These are phyloP conservation scores for Cyamopsis tetragonoloba DNA, from an alignment of 306 rosid genomes.

Conservation along the genomic window DNA sequence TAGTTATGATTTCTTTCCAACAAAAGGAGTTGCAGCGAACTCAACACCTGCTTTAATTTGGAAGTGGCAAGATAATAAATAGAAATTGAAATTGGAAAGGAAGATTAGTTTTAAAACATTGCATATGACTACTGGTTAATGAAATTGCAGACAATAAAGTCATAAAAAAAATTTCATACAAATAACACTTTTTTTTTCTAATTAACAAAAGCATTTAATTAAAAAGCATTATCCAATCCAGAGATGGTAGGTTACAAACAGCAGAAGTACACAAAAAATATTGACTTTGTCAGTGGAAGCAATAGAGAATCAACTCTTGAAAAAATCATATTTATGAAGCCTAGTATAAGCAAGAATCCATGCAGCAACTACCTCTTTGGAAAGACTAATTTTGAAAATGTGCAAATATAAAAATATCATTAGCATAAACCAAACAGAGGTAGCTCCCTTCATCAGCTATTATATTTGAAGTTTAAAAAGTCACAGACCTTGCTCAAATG, in stretches of 20 bases:
- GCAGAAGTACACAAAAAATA: not conserved
- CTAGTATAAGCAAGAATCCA: not conserved
- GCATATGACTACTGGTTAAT: not conserved
- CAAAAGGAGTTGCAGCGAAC: not conserved
- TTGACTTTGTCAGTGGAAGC: not conserved
- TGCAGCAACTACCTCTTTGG: not conserved
- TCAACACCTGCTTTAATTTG: not conserved
- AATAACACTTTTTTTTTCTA: too few relatives aligned
- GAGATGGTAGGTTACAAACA: not conserved
- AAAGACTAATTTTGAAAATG: not conserved
- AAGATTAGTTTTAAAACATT: not conserved
- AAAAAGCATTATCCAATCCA: not conserved
- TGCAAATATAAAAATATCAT: not conserved
- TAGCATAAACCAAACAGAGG: not conserved
- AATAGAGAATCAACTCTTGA: not conserved
- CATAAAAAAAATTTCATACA: too few relatives aligned
- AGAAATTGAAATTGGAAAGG: not conserved
- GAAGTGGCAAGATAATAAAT: not conserved
- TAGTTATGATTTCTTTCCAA: slow-evolving; percentile 1
- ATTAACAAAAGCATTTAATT: too few relatives aligned
- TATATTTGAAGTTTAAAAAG: slow-evolving; percentile 14
- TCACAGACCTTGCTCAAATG: slow-evolving; percentile 80
- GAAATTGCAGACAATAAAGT: not conserved
- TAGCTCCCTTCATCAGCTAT: not conserved
- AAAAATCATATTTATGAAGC: not conserved